phyloP scores from a whole-genome alignment of 805 yeast species.

The Cyberlindnera nakhonratchasimensis region DNA sequence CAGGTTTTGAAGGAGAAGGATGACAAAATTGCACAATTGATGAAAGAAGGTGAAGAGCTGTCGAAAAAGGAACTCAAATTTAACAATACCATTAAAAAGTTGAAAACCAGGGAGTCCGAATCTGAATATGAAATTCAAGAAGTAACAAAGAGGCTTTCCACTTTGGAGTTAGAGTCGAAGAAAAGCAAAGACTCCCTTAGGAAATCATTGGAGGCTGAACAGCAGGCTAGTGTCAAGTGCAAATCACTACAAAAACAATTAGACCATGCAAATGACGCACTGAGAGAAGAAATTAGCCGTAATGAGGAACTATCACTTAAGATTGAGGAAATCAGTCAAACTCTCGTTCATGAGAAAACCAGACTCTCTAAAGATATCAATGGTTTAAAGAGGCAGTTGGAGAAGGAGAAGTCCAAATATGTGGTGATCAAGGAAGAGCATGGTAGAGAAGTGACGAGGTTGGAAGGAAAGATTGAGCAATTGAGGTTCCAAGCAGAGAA shows the following conservation, averaged over 20 bases:
- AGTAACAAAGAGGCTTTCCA: conserved; percentile 12
- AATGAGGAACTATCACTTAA: conserved; percentile 26
- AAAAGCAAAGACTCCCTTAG: conserved; percentile 27
- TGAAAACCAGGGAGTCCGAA: conserved; percentile 45
- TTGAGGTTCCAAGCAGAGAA: conserved; percentile 61
- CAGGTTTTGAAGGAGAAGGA: conserved; percentile 42
- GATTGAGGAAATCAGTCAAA: conserved; percentile 25
- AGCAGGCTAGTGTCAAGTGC: conserved; percentile 23
- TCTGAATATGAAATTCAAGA: conserved; percentile 33
- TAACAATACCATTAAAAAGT: conserved; percentile 60
- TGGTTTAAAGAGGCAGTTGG: conserved; percentile 30
- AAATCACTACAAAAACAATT: conserved; percentile 23
- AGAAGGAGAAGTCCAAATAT: conserved; percentile 35
- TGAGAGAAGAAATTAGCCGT: conserved; percentile 21
- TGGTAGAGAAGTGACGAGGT: conserved; percentile 45
- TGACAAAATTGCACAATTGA: conserved; percentile 56
- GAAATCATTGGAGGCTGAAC: conserved; percentile 26
- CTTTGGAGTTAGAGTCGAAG: conserved; percentile 26
- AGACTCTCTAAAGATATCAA: conserved; percentile 27
- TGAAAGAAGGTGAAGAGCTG: conserved; percentile 73
- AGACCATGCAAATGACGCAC: conserved; percentile 19
- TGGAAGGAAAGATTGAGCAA: conserved; percentile 70
- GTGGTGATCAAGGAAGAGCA: conserved; percentile 22
- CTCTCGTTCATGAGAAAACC: conserved; percentile 24
- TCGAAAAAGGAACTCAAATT: conserved; percentile 68